Base-by-base conservation (phyloP, 2,329 filamentous ascomycete genomes). In the Colletotrichum karsti region DNA sequence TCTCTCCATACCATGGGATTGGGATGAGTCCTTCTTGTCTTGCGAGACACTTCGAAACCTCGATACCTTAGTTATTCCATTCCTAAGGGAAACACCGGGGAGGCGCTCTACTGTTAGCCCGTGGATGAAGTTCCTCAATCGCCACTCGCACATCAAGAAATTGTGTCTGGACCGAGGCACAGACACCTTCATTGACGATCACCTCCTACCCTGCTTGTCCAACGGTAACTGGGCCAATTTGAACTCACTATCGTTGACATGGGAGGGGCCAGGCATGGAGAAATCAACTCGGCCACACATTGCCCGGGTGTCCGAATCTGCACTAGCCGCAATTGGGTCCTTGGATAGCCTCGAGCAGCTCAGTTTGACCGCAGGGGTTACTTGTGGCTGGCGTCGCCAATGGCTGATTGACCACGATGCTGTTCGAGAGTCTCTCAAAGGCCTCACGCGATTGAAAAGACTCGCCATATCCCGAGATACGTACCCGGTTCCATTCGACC, bases 31-130 rank as follows among this genome's bases (percentile, higher is more conserved):
- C 50, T 53, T 53, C 50, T 37, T 53, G 2, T 37, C 50, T 37
- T 24, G 50, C 50, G 50, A 53, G 30, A 53, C 50, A 53, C 50
- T 53, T 53, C 50, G 50, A 53, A 15, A 53, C 50, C 50, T 53
- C 50, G 30, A 53, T 2, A 53, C 50, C 50, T 53, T 53, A n/a
- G 50, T 53, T 24, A 24, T 53, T 37, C 50, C 10, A 48, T 48
- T 3, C 2, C 13, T 48, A n/a, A 28, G 3, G 20, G 44, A 48
- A n/a, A 48, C 4, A 10, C 44, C 22, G 13, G 7, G 44, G 22
- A n/a, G 24, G 12, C 42, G 18, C 42, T 26, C 13, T 4, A 48
- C 44, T 48, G 7, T 10, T 28, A 4, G 22, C 22, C 7, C 13
- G 7, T 5, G 22, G 22, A 48, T 48, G 44, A 26, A 28, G 44